phyloP scores from a whole-genome alignment of 2,329 filamentous ascomycete genomes.

The Trichoderma breve region DNA sequence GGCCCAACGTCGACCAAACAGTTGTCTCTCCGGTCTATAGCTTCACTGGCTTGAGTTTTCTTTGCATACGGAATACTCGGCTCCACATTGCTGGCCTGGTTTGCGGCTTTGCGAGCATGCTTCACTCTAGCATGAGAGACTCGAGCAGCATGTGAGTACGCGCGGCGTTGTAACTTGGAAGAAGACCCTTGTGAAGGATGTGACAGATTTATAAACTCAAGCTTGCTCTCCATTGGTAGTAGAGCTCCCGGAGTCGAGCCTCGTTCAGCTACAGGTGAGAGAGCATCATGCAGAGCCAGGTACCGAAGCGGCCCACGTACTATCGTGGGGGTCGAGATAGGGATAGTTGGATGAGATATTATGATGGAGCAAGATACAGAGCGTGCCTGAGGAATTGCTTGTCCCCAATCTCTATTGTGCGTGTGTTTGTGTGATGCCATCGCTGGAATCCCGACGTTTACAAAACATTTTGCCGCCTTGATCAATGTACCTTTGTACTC shows the following conservation, averaged over 20 bases:
- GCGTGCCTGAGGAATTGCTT: background rate
- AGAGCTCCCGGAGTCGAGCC: background rate
- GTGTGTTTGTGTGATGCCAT: background rate
- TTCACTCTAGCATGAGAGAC: background rate
- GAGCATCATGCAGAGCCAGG: background rate
- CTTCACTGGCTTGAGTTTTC: too few relatives aligned
- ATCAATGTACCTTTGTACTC: conserved; percentile 1
- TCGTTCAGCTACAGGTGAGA: background rate
- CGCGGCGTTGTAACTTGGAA: background rate
- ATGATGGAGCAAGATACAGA: background rate
- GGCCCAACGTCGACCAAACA: background rate
- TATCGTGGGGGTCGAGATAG: background rate
- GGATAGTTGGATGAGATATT: too few relatives aligned
- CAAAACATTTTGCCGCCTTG: background rate
- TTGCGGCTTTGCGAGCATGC: background rate
- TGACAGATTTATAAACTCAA: background rate
- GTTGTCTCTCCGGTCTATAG: background rate
- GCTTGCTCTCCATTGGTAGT: background rate
- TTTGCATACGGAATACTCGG: background rate
- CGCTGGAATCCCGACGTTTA: background rate
- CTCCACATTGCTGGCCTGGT: background rate
- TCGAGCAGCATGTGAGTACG: conserved; percentile 3
- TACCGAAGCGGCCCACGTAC: background rate
- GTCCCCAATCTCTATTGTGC: background rate
- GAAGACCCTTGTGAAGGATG: background rate